Evolutionary conservation across 148 eudicot genomes (phyloP), one percentile per base, ranked within the genome.

Genomic region (Chenopodium album): DNA sequence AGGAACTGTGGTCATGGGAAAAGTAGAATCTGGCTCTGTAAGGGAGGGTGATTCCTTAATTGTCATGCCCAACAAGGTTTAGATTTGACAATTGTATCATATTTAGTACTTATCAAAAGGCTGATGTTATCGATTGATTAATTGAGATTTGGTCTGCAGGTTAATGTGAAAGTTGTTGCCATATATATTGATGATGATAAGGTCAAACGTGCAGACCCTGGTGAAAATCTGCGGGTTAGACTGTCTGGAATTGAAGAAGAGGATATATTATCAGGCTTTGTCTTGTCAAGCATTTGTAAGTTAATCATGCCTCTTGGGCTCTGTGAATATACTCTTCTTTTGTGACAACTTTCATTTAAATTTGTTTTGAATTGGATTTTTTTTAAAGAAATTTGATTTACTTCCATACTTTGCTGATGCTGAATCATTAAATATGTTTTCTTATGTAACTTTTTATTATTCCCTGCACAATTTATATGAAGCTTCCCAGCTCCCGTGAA

Each of bases 1-100:
- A 93, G 97, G 95, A 71, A 94, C 95, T 73, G 97, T 94, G 82
- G 91, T 92, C 44, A 96, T 92, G 99, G 98, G 99, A 23, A 96
- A 96, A 87, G 86, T 90, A 23, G 98, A 96, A 79, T 92, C 98
- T 84, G 99, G 99, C 31, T 90, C 88, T 77, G 64, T 96, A n/a
- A 82, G 87, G 8, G 98, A 94, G 87, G 99, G 98, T 54, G 95
- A 92, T 73, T 87, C 69, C 67, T 78, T 96, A 87, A 34, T 88
- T 75, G 54, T 94, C 70, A 96, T 94, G 99, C 99, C 99, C 84
- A 94, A 96, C 84, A 95, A 85, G 98, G 98, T 94, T 56, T 79
- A 67, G 26, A 23, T 82, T 66, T 41, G 52, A 73, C 26, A 10
- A 32, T 17, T 64, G 59, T 0, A 29, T 75, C 68, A 14, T 31